Base-by-base conservation (phyloP, 257 asterid genomes). In the Plectranthus barbatus region DNA sequence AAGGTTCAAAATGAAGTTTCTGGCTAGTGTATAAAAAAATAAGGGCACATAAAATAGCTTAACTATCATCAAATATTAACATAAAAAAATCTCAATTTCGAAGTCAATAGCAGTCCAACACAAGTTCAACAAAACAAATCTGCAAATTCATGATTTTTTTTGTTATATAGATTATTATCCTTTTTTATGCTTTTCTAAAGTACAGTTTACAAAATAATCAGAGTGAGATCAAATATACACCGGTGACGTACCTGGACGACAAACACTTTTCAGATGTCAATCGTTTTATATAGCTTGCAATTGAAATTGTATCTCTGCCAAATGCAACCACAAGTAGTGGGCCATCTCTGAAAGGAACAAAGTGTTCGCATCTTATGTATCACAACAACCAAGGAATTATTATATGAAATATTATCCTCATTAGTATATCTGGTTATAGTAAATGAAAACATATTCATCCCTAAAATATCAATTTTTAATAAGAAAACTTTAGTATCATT, bases 291-390 rank as follows among this genome's bases (percentile, higher is more conserved):
- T 97, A 87, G 88, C 96, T 87, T 53, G 96, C 90, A 71, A 83
- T 74, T 62, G 99, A 85, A 71, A 87, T 82, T 20, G 99, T 93
- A 76, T 93, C 99, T 81, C 97, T 85, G 62, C 99, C 99, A 62
- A 91, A 87, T 80, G 96, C 99, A 79, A 90, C 90, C 78, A 93
- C 95, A 56, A 93, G 91, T 55, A 93, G 78, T 48, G 99, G 99
- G 31, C 99, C 99, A 77, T 90, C 96, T 92, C 99, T 93, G 86
- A 20, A 72, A 74, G 70, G 48, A 29, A n/a, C 11, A 68, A 61
- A 64, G 48, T 15, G 62, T 57, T 24, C 63, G n/a, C 68, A 46
- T 49, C 54, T 62, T 53, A 54, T 41, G 48, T 14, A 50, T 67
- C 67, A 49, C 40, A n/a, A n/a, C n/a, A 46, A n/a, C n/a, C n/a